Evolutionary conservation across 768 basidiomycete species (phyloP).

Genomic region (Boletus subparvulus): DNA sequence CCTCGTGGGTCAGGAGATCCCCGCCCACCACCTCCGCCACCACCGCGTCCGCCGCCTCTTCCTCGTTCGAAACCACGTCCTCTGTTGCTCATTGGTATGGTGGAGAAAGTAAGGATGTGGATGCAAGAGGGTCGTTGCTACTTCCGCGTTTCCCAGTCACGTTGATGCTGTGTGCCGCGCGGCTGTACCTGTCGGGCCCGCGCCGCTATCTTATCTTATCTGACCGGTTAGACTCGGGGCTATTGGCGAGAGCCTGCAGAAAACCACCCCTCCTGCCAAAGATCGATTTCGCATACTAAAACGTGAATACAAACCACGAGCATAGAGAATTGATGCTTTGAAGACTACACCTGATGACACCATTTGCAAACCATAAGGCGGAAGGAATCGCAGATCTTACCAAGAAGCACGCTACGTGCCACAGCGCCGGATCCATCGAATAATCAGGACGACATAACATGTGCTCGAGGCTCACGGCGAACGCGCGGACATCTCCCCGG

Average conservation of each 20-base stretch:
- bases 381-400: background rate
- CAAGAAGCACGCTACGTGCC: background rate
- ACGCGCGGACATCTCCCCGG: background rate
- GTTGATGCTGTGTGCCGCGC: slow-evolving; percentile 21
- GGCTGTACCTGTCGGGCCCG: background rate
- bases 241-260: background rate
- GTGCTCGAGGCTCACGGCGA: background rate
- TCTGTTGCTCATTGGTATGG: slow-evolving; percentile 35
- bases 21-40: slow-evolving; percentile 34
- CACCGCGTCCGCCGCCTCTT: slow-evolving; percentile 37
- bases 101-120: background rate
- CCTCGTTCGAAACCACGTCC: slow-evolving; percentile 42
- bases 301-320: background rate
- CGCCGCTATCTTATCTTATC: slow-evolving; percentile 29
- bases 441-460: background rate
- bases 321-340: background rate
- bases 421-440: background rate
- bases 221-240: background rate
- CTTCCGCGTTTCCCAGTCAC: slow-evolving; percentile 8
- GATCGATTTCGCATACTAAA: background rate
- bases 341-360: background rate
- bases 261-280: background rate
- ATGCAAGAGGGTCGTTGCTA: background rate
- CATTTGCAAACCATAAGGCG: background rate
- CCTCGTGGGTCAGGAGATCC: slow-evolving; percentile 30